Evolutionary conservation across 139 green algal genomes (phyloP), one percentile per base, ranked within the genome.

Genomic region (Microglena sp.): DNA sequence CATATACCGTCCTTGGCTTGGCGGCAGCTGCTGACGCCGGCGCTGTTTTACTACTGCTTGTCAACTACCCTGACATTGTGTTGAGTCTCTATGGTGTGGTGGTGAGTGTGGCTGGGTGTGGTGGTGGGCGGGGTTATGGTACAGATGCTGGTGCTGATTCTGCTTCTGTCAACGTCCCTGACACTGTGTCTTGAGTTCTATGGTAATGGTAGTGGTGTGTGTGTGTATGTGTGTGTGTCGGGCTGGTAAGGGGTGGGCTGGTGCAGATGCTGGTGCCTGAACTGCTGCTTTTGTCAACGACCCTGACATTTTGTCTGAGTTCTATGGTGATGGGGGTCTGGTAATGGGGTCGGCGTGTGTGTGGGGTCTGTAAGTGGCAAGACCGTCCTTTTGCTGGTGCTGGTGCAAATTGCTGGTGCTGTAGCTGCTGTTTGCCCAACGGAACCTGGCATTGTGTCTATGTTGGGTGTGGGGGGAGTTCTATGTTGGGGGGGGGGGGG

Each of bases 231-330:
- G n/a, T n/a, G n/a, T n/a, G n/a, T n/a, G n/a, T n/a, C n/a, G n/a
- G n/a, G n/a, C n/a, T n/a, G n/a, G n/a, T n/a, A n/a, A n/a, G n/a
- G n/a, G 40, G 15, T 50, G 15, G 11, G 40, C 40, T 50, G 18
- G 40, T 50, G 40, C 40, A 24, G 40, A 11, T 50, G 40, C 40
- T 50, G 40, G 15, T 50, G 40, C 40, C 18, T 11, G 15, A 24
- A 18, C 40, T 50, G 40, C 40, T 50, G 40, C 40, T 18, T 11
- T 18, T 18, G 40, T 18, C 40, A 92, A 95, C 64, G 88, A 88
- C 0, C 81, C 89, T 0, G 88, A 94, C 57, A 55, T 95, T 5
- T 68, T 95, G 29, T 85, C 80, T 6, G 83, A 90, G 67, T 87
- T 82, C 35, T 81, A 74, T 30, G 87, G 78, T 75, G 58, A 32